phyloP scores from a whole-genome alignment of 257 asterid species.

The Nicotiana sylvestris region DNA sequence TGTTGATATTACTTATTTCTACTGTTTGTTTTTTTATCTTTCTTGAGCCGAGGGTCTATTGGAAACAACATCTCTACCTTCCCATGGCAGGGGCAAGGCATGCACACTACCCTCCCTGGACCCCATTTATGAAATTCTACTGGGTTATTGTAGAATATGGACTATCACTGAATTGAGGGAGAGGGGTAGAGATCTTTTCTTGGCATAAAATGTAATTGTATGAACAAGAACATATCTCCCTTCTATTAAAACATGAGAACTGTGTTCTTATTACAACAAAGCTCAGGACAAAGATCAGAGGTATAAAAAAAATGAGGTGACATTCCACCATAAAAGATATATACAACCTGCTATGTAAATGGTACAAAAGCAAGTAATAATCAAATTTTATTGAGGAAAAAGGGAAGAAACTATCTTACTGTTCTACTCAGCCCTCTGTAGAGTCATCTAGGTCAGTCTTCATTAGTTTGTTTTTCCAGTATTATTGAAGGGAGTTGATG shows the following conservation, averaged over 20 bases:
- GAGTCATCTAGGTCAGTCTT: not conserved
- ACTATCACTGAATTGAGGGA: no score
- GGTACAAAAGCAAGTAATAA: conserved; percentile 17
- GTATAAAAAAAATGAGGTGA: not conserved
- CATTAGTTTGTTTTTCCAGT: not conserved
- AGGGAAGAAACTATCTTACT: not conserved
- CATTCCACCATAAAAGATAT: not conserved
- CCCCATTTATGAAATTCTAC: no score
- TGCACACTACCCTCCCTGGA: no score
- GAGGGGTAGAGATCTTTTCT: not conserved
- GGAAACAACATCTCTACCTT: no score
- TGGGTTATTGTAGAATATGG: no score
- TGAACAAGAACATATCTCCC: not conserved
- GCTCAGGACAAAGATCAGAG: not conserved
- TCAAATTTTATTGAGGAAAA: not conserved
- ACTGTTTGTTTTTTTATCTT: no score
- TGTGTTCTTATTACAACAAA: conserved; percentile 16
- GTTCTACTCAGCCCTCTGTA: not conserved
- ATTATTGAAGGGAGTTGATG: not conserved
- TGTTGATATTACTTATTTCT: no score
- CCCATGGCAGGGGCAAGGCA: no score
- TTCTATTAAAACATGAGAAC: not conserved
- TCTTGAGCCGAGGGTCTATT: no score
- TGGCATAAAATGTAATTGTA: not conserved
- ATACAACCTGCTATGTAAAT: conserved; percentile 22